Evolutionary conservation across 2,329 filamentous ascomycete genomes (phyloP).

Genomic region (Byssoonygena ceratinophila): DNA sequence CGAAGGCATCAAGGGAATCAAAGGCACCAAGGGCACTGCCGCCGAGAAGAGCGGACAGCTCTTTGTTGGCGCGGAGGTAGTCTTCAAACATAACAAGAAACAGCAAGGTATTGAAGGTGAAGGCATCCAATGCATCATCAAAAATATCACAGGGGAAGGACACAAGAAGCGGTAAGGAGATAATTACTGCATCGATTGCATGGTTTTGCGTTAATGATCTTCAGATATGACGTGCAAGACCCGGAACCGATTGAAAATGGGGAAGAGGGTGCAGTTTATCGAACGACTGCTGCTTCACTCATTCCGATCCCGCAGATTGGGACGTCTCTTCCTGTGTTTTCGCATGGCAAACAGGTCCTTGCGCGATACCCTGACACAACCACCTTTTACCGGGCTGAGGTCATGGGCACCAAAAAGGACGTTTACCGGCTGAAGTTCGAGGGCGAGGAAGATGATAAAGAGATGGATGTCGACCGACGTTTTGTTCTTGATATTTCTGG

Average conservation of each 20-base stretch:
- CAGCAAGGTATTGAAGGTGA: slow-evolving; percentile 42
- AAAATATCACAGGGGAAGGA: slow-evolving; percentile 62
- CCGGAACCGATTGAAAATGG: slow-evolving; percentile 62
- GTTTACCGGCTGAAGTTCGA: slow-evolving; percentile 58
- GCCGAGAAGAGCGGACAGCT: slow-evolving; percentile 38
- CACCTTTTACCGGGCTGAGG: slow-evolving; percentile 75
- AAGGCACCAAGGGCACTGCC: slow-evolving; percentile 34
- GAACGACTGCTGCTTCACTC: slow-evolving; percentile 62
- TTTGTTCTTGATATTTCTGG: slow-evolving; percentile 64
- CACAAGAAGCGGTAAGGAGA: slow-evolving; percentile 49
- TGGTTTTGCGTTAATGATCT: slow-evolving; percentile 6
- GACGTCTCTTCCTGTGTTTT: slow-evolving; percentile 51
- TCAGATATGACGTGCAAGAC: slow-evolving; percentile 66
- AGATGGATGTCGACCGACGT: slow-evolving; percentile 63
- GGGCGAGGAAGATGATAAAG: slow-evolving; percentile 60
- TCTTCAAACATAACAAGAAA: slow-evolving; percentile 43
- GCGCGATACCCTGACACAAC: slow-evolving; percentile 75
- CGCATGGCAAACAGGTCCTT: slow-evolving; percentile 59
- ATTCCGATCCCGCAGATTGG: slow-evolving; percentile 60
- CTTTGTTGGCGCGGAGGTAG: slow-evolving; percentile 40
- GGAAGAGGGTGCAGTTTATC: slow-evolving; percentile 52
- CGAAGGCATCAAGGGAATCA: slow-evolving; percentile 35
- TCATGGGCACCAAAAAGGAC: slow-evolving; percentile 55
- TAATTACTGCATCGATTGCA: neutral
- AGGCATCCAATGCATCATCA: slow-evolving; percentile 65